Percentiles rank a stretch among this genome's conserved stretches.
These are phyloP conservation scores for Eremomyces bilateralis DNA, from an alignment of 495 filamentous ascomycete species.

Conservation along the genomic window DNA sequence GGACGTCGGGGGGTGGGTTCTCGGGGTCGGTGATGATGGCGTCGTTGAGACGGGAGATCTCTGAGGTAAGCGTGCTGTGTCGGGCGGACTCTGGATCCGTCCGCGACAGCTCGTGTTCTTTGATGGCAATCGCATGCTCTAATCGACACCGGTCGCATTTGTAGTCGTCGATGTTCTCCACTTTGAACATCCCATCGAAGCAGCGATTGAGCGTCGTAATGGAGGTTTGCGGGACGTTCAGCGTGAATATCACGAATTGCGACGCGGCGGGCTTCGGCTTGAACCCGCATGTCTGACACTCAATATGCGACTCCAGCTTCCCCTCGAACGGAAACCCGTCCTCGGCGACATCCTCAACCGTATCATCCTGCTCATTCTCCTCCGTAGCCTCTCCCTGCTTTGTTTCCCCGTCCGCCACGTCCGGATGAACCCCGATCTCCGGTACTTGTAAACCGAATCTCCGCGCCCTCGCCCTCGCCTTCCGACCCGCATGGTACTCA, in stretches of 20 bases:
- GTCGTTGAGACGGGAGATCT: conserved; percentile 31
- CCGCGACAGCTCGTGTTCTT: conserved; percentile 25
- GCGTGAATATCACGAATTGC: conserved; percentile 74
- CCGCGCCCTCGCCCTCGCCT: conserved; percentile 33
- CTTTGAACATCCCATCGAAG: conserved; percentile 85
- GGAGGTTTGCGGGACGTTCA: conserved; percentile 68
- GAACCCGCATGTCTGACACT: conserved; percentile 76
- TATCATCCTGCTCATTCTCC: conserved; percentile 1
- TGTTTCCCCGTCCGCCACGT: conserved; percentile 2
- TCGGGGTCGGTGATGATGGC: conserved; percentile 65
- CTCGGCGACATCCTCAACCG: conserved; percentile 29
- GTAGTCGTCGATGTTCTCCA: conserved; percentile 91
- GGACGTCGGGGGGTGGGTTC: conserved; percentile 41
- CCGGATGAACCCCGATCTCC: background rate
- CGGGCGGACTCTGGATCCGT: conserved; percentile 23
- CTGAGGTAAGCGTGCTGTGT: conserved; percentile 27
- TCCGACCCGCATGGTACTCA: conserved; percentile 70
- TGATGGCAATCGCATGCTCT: conserved; percentile 42
- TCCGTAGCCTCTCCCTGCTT: conserved; percentile 2
- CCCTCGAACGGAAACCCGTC: conserved; percentile 76
- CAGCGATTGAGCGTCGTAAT: conserved; percentile 48
- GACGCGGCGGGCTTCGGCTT: conserved; percentile 64
- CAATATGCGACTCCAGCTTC: conserved; percentile 71
- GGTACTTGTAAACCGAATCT: conserved; percentile 1
- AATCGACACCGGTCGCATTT: conserved; percentile 82